Evolutionary conservation across 1,284 basidiomycete species (phyloP), one percentile per base, ranked within the genome.

Genomic region (Sporisorium reilianum): DNA sequence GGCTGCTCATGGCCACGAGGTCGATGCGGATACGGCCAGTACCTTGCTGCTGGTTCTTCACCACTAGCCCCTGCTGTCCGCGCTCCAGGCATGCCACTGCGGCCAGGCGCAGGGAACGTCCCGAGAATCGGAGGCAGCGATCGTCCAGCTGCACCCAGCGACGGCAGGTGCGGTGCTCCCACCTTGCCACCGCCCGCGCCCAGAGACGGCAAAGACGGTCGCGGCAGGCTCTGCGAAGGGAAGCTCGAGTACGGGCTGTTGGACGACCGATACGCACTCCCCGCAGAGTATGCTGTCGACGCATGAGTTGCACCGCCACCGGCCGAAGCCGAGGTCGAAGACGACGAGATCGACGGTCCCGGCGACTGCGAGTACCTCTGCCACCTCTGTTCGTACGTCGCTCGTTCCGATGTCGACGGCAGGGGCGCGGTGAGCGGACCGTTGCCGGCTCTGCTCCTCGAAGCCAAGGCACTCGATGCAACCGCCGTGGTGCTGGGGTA

Each of bases 121-220:
- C 72, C 72, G 23, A 70, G 26, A n/a, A 75, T 62, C 10, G 73
- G 73, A 23, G 73, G 73, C 60, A 75, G 34, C 20, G 73, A 76
- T 5, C 73, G 60, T 7, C 73, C 64, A 9, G 57, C 58, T 32
- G 62, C 65, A 0, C 58, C 64, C 34, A 72, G 23, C 1, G 68
- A 64, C 14, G 73, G 65, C 55, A 74, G 59, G 49, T 69, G 58
- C n/a, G 63, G 62, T 18, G 60, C 67, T 32, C 56, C 73, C 16
- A 49, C 56, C n/a, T 63, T 66, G 4, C 38, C 55, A 5, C 50
- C 59, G 22, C 57, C 48, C 22, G 67, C 54, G 22, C 64, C 64
- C 6, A 76, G 50, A 8, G 68, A 70, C 4, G 72, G 72, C 42
- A 70, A 28, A 10, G 66, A 65, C 3, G 72, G 72, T 44, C 65